Evolutionary conservation across 352 stramenopile species (phyloP), one percentile per base, ranked within the genome.

Genomic region (Globisporangium heterothallicum): DNA sequence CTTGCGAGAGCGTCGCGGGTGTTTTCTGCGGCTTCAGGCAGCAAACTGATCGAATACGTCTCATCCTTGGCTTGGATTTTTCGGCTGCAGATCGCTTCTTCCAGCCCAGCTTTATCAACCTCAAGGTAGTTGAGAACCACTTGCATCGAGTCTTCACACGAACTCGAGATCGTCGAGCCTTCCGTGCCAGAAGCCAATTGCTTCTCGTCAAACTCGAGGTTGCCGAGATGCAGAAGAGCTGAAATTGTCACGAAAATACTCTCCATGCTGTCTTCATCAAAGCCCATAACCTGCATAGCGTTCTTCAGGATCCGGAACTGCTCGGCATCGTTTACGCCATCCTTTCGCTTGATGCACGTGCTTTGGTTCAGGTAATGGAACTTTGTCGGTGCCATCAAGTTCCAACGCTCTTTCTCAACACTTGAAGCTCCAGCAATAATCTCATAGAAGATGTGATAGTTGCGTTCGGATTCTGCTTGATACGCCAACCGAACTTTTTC

Each of bases 381-480:
- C 56, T 84, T 70, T 34, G 63, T 66, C 6, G 81, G 69, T 14
- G 63, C 53, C 27, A 69, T 70, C 1, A 92, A 52, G 14, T 72
- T 64, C 76, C 76, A 91, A 9, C 77, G 74, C 41, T 84, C 66
- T 50, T 84, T 88, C 55, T 86, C 70, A 8, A 76, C 79, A 1
- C 47, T 51, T 1, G 61, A 78, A 0, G 80, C 80, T 29, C 83
- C 87, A 19, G 83, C 86, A 54, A 96, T 68, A 16, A 98, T 88
- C 64, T 97, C 81, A 65, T 98, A 98, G 61, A 98, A 98, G 58
- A 98, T 86, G 78, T 98, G 93, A 69, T 98, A 98, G 69, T 98
- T 98, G 35, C 95, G 75, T 69, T 98, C 95, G 32, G 82, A 78
- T 45, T 93, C 83, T 8, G 81, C 88, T 61, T 98, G 94, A 49